These are phyloP conservation scores for Cryptococcus neoformans DNA, from an alignment of 1,284 basidiomycete species.

Conservation along the genomic window DNA sequence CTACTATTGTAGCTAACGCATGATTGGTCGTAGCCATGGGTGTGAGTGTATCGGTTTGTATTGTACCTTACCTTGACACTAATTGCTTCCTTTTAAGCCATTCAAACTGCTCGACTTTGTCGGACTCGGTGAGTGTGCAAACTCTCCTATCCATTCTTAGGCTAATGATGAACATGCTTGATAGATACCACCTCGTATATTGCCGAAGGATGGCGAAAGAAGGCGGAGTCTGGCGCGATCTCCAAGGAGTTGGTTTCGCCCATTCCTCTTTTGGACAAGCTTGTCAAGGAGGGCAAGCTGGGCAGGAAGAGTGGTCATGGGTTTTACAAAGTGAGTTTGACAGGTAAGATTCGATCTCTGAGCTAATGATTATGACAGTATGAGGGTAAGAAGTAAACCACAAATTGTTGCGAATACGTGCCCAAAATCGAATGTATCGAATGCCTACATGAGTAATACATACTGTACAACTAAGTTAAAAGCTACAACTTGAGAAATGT, in stretches of 20 bases:
- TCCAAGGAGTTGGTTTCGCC: conserved; percentile 52
- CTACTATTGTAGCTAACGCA: too few species aligned
- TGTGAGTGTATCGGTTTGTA: conserved; percentile 25
- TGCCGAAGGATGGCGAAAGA: conserved; percentile 55
- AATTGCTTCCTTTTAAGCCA: conserved; percentile 37
- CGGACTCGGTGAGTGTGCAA: conserved; percentile 51
- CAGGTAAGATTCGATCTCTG: background rate
- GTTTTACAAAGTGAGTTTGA: conserved; percentile 45
- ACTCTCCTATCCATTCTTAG: conserved; percentile 1
- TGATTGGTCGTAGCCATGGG: conserved; percentile 40
- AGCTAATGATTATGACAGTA: conserved; percentile 1
- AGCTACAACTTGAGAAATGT: background rate
- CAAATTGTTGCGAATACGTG: background rate
- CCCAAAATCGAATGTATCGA: background rate
- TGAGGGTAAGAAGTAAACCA: conserved; percentile 9
- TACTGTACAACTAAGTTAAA: background rate
- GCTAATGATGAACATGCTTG: background rate
- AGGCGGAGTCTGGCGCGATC: conserved; percentile 50
- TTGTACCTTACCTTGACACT: too few species aligned
- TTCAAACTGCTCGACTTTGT: conserved; percentile 58
- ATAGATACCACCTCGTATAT: conserved; percentile 53
- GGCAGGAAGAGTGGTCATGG: conserved; percentile 56
- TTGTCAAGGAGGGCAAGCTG: conserved; percentile 55
- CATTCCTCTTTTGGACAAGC: conserved; percentile 51
- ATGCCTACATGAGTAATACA: background rate